Conservation (phyloP, 371 early-diverging fungal species). For the Lichtheimia corymbifera region DNA sequence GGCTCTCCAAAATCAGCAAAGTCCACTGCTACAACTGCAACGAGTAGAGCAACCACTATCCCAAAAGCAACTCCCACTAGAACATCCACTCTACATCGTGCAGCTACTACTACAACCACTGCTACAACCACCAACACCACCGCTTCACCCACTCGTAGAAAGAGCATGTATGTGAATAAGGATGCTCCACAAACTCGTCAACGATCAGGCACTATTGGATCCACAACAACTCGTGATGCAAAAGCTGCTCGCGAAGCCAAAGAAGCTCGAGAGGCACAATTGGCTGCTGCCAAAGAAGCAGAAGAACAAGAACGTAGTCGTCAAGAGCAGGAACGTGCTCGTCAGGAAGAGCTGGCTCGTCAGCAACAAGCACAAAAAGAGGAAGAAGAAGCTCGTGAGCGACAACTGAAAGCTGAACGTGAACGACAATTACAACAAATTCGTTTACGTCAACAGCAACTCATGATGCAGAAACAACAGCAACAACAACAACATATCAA, state of each 20-base stretch:
- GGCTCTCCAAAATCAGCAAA: slow-evolving; percentile 9
- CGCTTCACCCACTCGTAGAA: slow-evolving; percentile 5
- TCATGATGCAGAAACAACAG: slow-evolving; percentile 11
- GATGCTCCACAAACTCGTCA: slow-evolving; percentile 7
- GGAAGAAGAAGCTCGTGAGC: slow-evolving; percentile 10
- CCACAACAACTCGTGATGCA: slow-evolving; percentile 3
- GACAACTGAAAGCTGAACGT: slow-evolving; percentile 16
- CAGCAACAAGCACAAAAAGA: slow-evolving; percentile 16
- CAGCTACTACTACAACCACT: slow-evolving; percentile 5
- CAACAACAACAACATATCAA: not conserved
- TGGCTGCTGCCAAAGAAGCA: slow-evolving; percentile 10
- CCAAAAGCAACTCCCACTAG: slow-evolving; percentile 5
- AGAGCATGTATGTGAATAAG: slow-evolving; percentile 15
- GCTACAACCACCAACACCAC: too few relatives aligned
- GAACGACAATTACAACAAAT: slow-evolving; percentile 11
- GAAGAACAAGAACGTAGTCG: slow-evolving; percentile 1
- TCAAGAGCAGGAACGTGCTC: slow-evolving; percentile 11
- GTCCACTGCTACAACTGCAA: slow-evolving; percentile 6
- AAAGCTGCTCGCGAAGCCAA: slow-evolving; percentile 7
- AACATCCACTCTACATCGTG: slow-evolving; percentile 6
- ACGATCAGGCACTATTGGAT: slow-evolving; percentile 12
- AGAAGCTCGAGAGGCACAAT: slow-evolving; percentile 7
- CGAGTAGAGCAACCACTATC: slow-evolving; percentile 6
- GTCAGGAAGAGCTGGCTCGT: slow-evolving; percentile 7
- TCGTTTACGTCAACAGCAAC: slow-evolving; percentile 11